Conservation (phyloP, 768 basidiomycete genomes). For the Psilocybe azurescens region DNA sequence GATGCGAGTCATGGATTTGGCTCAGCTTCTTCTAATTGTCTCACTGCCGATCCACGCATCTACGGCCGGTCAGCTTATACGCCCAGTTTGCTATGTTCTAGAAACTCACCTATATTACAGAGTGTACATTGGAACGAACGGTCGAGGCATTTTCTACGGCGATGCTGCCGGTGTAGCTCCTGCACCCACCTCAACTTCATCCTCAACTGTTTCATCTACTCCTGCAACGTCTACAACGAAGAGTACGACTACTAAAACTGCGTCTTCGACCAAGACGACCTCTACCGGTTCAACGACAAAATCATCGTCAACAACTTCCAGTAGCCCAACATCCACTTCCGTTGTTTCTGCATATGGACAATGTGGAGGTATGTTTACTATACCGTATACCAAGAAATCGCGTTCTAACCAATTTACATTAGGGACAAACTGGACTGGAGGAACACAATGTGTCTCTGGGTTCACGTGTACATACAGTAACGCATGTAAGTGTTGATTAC, state of each 20-base stretch:
- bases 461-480: slow-evolving; percentile 43
- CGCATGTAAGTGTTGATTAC: slow-evolving; percentile 39
- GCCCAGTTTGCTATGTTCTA: background rate
- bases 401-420: background rate
- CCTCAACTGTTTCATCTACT: slow-evolving; percentile 25
- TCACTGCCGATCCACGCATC: slow-evolving; percentile 57
- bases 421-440: slow-evolving; percentile 46
- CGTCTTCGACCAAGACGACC: slow-evolving; percentile 26
- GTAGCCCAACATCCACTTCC: slow-evolving; percentile 34
- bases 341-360: slow-evolving; percentile 42
- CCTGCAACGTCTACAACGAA: slow-evolving; percentile 25
- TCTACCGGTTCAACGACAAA: slow-evolving; percentile 23
- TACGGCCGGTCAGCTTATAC: slow-evolving; percentile 53
- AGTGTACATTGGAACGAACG: slow-evolving; percentile 67
- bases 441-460: slow-evolving; percentile 43
- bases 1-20: slow-evolving; percentile 64
- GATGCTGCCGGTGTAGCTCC: slow-evolving; percentile 39
- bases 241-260: slow-evolving; percentile 22
- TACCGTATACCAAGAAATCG: background rate
- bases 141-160: slow-evolving; percentile 61
- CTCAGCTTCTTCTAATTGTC: slow-evolving; percentile 46
- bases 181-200: slow-evolving; percentile 30
- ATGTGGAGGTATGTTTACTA: slow-evolving; percentile 41
- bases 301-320: slow-evolving; percentile 17
- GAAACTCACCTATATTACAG: slow-evolving; percentile 30